Base-by-base conservation (phyloP, 2,329 filamentous ascomycete genomes). In the Claviceps sorghi region DNA sequence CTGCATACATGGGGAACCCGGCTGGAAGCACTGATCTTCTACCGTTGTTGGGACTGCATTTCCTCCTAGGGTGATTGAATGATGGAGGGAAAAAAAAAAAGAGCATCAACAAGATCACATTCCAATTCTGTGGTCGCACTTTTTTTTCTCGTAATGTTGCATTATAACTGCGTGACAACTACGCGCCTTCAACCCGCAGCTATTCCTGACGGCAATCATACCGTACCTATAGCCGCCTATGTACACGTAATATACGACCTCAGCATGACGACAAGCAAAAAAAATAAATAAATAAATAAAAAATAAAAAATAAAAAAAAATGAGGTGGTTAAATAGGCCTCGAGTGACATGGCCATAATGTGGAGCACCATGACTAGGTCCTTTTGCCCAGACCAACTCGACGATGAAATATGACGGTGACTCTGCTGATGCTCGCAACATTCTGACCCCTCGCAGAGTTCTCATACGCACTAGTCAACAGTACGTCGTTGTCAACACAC, bases 21-120 rank as follows among this genome's bases (percentile, higher is more conserved):
- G 60, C 62, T 60, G 56, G 58, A 65, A 64, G 67, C 68, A 67
- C 66, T 66, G 66, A 68, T 68, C 66, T 67, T 64, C 64, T 69
- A 69, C 69, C 67, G 71, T 72, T 67, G 69, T 65, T 65, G 65
- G 60, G 67, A 65, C 67, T 67, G 64, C 63, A 62, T 59, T 65
- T 66, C 65, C 66, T 67, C 30, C 68, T 71, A 70, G 70, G 70
- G 66, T 71, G 69, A 66, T 70, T 68, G 64, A 66, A 73, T 70
- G 66, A 67, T 26, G 26, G 26, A 26, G 26, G 26, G 26, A 66
- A 46, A 71, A 60, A 60, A 66, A 45, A 71, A 34, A 61, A 60
- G 49, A 67, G 60, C 64, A 64, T 68, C 65, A 68, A 67, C 65
- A 68, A 67, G 67, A 60, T 63, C 60, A 59, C 60, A 57, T 60